These are phyloP conservation scores for Talaromyces sp. DNA, from an alignment of 2,329 filamentous ascomycete species.

Conservation along the genomic window DNA sequence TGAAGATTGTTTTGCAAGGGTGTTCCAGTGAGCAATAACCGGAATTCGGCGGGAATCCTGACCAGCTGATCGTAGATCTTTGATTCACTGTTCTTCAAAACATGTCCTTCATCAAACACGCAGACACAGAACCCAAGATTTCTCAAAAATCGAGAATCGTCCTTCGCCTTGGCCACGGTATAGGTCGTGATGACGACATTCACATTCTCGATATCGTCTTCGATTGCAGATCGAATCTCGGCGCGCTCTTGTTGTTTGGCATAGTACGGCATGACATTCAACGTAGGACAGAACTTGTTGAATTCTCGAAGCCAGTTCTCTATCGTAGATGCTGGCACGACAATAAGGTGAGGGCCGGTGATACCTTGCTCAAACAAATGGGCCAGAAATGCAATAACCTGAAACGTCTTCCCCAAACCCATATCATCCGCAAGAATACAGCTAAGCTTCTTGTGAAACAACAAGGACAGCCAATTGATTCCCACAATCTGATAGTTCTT, in stretches of 20 bases:
- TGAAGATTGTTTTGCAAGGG: constrained; percentile 95
- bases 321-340: constrained; percentile 89
- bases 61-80: constrained; percentile 77
- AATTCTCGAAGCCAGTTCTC: constrained; percentile 97
- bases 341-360: constrained; percentile 74
- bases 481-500: constrained; percentile 95
- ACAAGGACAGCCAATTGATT: constrained; percentile 86
- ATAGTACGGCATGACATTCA: constrained; percentile 72
- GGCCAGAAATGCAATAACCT: constrained; percentile 88
- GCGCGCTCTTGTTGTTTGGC: constrained; percentile 67
- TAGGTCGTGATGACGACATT: constrained; percentile 73
- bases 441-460: constrained; percentile 76
- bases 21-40: constrained; percentile 83
- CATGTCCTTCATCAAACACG: constrained; percentile 93
- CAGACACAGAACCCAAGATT: constrained; percentile 58
- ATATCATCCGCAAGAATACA: constrained; percentile 97
- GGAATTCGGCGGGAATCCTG: constrained; percentile 75
- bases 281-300: constrained; percentile 73
- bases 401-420: constrained; percentile 92
- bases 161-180: constrained; percentile 61
- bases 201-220: constrained; percentile 62
- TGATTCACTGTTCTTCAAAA: constrained; percentile 83
- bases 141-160: constrained; percentile 64
- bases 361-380: constrained; percentile 70
- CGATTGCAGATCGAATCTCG: constrained; percentile 65